A percentile compares a stretch with the other conserved stretches of the same genome.
Evolutionary conservation across 2,329 filamentous ascomycete species (phyloP).

Genomic region (Pestalotiopsis sp.): DNA sequence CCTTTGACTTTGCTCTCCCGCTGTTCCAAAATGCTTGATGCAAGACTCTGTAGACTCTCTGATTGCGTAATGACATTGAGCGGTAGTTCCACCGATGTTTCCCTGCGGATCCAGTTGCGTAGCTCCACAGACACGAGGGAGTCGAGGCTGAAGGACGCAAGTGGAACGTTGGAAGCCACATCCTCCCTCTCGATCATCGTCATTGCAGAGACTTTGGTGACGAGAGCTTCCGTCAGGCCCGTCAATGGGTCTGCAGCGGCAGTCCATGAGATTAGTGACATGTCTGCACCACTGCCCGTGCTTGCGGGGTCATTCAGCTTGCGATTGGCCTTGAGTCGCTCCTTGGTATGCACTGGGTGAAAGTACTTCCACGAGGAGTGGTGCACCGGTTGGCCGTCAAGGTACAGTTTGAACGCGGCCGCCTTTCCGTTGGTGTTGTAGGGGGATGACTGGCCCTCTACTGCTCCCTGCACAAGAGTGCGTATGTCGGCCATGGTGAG

Average conservation of each 20-base stretch:
- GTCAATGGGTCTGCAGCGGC: not conserved
- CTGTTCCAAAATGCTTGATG: too few species aligned
- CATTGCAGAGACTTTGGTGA: constrained; percentile 7
- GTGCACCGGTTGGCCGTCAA: too few species aligned
- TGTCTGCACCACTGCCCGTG: too few species aligned
- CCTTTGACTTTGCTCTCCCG: too few species aligned
- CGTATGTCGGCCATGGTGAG: not conserved
- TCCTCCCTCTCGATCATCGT: constrained; percentile 11
- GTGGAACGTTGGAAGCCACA: not conserved
- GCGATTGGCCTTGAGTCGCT: not conserved
- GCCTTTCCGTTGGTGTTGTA: not conserved
- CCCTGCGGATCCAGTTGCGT: constrained; percentile 10
- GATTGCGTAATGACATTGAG: too few species aligned
- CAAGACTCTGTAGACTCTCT: too few species aligned
- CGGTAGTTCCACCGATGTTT: too few species aligned
- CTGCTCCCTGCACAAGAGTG: constrained; percentile 6
- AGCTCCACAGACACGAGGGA: constrained; percentile 10
- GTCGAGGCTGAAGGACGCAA: constrained; percentile 6
- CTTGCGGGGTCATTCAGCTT: not conserved
- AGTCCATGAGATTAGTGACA: not conserved
- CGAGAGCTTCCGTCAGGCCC: not conserved
- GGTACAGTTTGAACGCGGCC: not conserved
- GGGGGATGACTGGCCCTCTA: not conserved
- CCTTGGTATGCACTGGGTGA: not conserved
- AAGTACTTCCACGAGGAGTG: not conserved